Evolutionary conservation across 176 grass and related monocot genomes (phyloP).

Genomic region (Cymbopogon citratus): DNA sequence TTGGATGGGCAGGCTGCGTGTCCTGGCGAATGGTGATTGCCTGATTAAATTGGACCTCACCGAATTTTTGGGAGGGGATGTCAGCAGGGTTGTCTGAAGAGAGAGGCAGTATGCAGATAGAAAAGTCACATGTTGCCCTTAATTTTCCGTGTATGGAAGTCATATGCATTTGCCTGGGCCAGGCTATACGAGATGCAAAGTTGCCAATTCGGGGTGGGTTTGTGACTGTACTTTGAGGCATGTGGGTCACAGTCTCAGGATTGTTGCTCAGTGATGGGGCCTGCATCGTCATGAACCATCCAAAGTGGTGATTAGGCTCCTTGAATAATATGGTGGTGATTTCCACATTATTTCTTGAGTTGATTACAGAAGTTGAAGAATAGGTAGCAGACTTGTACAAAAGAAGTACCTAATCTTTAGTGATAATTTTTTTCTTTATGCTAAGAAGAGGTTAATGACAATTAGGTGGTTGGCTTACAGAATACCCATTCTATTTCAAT

Average conservation of each 20-base stretch:
- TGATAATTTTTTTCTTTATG: neutral
- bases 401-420: neutral
- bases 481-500: neutral
- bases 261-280: neutral
- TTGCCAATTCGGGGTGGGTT: constrained; percentile 20
- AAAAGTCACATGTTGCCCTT: neutral
- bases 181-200: neutral
- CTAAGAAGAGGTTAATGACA: neutral
- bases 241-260: constrained; percentile 4
- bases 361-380: neutral
- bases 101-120: neutral
- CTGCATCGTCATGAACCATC: constrained; percentile 12
- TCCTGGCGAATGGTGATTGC: neutral
- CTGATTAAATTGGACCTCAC: neutral
- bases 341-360: neutral
- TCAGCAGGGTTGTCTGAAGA: neutral
- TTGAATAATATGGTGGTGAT: neutral
- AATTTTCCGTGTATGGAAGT: neutral
- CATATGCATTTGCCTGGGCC: neutral
- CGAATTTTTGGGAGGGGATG: neutral
- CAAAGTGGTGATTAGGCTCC: neutral
- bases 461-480: neutral
- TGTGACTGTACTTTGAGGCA: constrained; percentile 2
- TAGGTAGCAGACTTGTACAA: neutral
- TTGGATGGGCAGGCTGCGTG: constrained; percentile 2